phyloP scores from a whole-genome alignment of 1,284 basidiomycete genomes.

The Tilletia caries region DNA sequence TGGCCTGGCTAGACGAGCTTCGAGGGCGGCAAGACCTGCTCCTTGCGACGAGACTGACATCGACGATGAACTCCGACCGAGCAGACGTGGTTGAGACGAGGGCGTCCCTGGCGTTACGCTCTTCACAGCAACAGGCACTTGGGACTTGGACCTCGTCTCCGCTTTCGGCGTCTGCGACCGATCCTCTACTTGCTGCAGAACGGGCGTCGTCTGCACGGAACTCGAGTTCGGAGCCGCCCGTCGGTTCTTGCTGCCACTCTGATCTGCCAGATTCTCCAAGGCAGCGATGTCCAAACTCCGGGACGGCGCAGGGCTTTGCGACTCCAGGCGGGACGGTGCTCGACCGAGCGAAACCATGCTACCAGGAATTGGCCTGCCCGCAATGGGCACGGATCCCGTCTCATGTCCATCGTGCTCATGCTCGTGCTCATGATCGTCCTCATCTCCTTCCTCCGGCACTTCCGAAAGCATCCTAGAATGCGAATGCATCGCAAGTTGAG shows the following conservation, averaged over 20 bases:
- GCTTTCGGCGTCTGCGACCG: not conserved
- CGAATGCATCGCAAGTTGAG: conserved; percentile 4
- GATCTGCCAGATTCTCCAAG: not conserved
- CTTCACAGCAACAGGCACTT: too few relatives aligned
- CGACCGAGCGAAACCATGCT: not conserved
- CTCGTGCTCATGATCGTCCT: not conserved
- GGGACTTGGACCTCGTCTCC: too few relatives aligned
- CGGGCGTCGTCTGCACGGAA: too few relatives aligned
- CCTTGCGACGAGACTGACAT: not conserved
- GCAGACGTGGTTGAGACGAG: too few relatives aligned
- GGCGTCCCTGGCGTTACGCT: too few relatives aligned
- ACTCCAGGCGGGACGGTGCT: not conserved
- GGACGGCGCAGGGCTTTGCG: not conserved
- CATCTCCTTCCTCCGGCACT: conserved; percentile 6
- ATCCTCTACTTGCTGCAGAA: not conserved
- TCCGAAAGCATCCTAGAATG: conserved; percentile 7
- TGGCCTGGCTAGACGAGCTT: not conserved
- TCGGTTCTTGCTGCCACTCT: too few relatives aligned
- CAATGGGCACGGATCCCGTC: not conserved
- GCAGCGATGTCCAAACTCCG: not conserved
- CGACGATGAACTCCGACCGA: not conserved
- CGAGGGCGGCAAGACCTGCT: not conserved
- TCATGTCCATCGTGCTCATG: not conserved
- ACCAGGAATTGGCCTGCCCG: not conserved
- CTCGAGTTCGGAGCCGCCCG: too few relatives aligned